Evolutionary conservation across 495 filamentous ascomycete genomes (phyloP).

Genomic region (Hypoxylon subgilvum): DNA sequence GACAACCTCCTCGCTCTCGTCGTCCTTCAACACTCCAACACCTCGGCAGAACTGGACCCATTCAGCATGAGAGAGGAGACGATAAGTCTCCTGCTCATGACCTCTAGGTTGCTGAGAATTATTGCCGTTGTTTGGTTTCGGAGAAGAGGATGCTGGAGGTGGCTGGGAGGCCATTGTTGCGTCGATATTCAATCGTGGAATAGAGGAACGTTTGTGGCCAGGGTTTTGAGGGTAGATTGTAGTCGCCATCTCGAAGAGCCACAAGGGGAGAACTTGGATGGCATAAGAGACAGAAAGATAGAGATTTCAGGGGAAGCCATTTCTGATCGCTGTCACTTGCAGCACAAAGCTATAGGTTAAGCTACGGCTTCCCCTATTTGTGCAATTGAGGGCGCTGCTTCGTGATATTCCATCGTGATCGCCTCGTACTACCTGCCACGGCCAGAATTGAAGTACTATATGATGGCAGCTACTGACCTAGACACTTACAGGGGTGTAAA

Average conservation of each 20-base stretch:
- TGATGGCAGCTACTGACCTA: background rate
- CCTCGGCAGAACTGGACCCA: conserved; percentile 55
- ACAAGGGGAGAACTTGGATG: conserved; percentile 8
- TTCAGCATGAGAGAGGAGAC: conserved; percentile 49
- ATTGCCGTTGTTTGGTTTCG: conserved; percentile 18
- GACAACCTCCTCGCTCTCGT: conserved; percentile 49
- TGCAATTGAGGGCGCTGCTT: conserved; percentile 11
- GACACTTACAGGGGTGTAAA: no score
- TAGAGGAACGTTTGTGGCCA: conserved; percentile 15
- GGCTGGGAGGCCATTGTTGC: conserved; percentile 27
- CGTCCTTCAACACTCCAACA: conserved; percentile 52
- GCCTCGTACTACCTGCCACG: background rate
- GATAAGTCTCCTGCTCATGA: conserved; percentile 31
- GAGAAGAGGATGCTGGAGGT: conserved; percentile 6
- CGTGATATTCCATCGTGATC: background rate
- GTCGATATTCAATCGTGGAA: conserved; percentile 20
- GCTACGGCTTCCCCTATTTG: background rate
- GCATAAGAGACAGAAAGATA: background rate
- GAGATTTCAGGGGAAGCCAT: conserved; percentile 6
- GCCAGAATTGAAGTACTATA: background rate
- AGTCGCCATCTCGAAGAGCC: conserved; percentile 23
- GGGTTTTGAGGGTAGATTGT: conserved; percentile 28
- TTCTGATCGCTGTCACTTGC: conserved; percentile 1
- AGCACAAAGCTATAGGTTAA: background rate
- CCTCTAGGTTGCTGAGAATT: conserved; percentile 9